phyloP scores from a whole-genome alignment of 805 yeast genomes.

The Zygoascus biomembranicola region DNA sequence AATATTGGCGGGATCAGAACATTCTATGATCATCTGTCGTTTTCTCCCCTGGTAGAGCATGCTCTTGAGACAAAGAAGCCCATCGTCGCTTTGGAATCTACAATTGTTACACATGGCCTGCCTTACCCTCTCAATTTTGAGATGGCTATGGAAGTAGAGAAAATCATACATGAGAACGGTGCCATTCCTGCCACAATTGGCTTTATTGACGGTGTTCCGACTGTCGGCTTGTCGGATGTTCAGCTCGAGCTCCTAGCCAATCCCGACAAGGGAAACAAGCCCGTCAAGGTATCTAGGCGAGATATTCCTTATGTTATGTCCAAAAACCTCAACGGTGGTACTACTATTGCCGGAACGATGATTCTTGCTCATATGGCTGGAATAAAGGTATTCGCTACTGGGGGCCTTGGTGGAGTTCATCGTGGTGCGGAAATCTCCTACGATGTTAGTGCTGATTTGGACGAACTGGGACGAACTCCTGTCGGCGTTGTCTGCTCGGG shows the following conservation, averaged over 20 bases:
- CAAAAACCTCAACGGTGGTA: slow-evolving; percentile 63
- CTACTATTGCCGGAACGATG: slow-evolving; percentile 87
- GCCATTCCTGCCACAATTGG: slow-evolving; percentile 84
- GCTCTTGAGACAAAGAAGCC: slow-evolving; percentile 55
- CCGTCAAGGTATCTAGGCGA: slow-evolving; percentile 66
- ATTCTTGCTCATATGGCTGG: slow-evolving; percentile 68
- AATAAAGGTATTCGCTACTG: slow-evolving; percentile 81
- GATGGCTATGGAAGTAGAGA: slow-evolving; percentile 67
- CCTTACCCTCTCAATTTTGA: slow-evolving; percentile 70
- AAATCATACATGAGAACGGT: slow-evolving; percentile 48
- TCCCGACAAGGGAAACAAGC: slow-evolving; percentile 11
- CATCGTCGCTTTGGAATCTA: slow-evolving; percentile 75
- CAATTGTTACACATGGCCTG: slow-evolving; percentile 84
- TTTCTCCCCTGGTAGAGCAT: slow-evolving; percentile 44
- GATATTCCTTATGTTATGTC: slow-evolving; percentile 72
- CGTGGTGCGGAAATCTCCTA: slow-evolving; percentile 63
- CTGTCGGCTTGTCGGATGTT: slow-evolving; percentile 48
- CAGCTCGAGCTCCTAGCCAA: slow-evolving; percentile 49
- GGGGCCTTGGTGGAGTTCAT: slow-evolving; percentile 91
- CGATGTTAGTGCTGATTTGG: slow-evolving; percentile 83
- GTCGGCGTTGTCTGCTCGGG: slow-evolving; percentile 91
- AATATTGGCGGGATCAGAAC: background rate
- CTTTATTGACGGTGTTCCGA: slow-evolving; percentile 61
- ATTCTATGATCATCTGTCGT: background rate
- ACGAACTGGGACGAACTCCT: slow-evolving; percentile 74